Percentiles rank a stretch among this genome's conserved stretches.
These are phyloP conservation scores for Lyophyllum decastes DNA, from an alignment of 768 basidiomycete genomes.

Conservation along the genomic window DNA sequence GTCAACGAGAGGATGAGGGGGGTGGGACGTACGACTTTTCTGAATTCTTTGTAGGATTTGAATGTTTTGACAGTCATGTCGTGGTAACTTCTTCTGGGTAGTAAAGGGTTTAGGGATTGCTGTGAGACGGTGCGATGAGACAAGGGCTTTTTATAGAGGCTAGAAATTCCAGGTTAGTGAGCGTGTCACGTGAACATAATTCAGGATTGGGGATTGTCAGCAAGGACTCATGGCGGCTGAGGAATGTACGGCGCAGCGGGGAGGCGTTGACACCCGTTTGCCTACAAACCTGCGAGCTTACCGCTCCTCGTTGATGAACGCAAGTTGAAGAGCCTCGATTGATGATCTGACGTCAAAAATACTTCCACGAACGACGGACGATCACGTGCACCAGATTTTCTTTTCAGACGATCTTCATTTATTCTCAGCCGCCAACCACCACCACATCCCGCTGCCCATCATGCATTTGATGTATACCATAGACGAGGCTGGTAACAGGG, in stretches of 20 bases:
- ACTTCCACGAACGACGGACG: background rate
- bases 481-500: slow-evolving; percentile 73
- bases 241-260: too few relatives aligned
- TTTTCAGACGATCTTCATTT: background rate
- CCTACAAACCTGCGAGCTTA: too few relatives aligned
- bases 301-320: too few relatives aligned
- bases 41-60: slow-evolving; percentile 38
- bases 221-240: too few relatives aligned
- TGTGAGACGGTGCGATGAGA: background rate
- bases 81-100: background rate
- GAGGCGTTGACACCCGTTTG: too few relatives aligned
- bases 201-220: too few relatives aligned
- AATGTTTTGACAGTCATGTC: slow-evolving; percentile 43
- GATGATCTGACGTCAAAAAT: too few relatives aligned
- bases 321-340: too few relatives aligned
- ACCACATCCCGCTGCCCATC: slow-evolving; percentile 21
- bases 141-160: background rate
- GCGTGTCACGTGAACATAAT: slow-evolving; percentile 14
- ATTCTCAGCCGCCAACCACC: background rate
- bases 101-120: background rate
- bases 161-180: slow-evolving; percentile 10
- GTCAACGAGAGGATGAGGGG: background rate
- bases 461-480: slow-evolving; percentile 99
- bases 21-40: slow-evolving; percentile 43
- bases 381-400: background rate